Base-by-base conservation (phyloP, 805 yeast species). In the Kuraishia hungarica region DNA sequence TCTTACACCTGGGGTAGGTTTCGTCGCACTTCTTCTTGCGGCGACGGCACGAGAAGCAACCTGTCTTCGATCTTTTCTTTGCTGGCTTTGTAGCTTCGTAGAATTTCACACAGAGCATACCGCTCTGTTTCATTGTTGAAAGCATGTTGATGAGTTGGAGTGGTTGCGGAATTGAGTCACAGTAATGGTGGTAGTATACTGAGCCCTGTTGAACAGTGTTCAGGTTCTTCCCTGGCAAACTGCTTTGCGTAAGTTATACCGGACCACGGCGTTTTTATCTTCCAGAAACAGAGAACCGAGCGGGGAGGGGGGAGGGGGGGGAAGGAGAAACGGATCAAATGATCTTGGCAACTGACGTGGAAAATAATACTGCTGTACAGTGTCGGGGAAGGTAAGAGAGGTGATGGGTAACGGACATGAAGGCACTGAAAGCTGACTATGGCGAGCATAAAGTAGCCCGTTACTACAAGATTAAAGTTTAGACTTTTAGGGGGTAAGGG, bases 11-110 rank as follows among this genome's bases (percentile, higher is more conserved):
- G 13, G 49, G 49, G 21, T 47, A 47, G n/a, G 49, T 47, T 22
- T 47, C 49, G 15, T 47, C 49, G 22, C 49, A 47, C 49, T 47
- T 47, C 49, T 47, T 47, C 49, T 47, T 47, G 24, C 49, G 49
- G 13, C 24, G 22, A 20, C 49, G 22, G 49, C 49, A 47, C n/a
- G 49, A 21, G 22, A 47, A 47, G 19, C 49, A 47, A 10, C 49
- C 49, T 6, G 24, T 13, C 22, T 47, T 47, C 4, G 49, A 47
- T 17, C 49, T 11, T 20, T 22, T 20, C 49, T 47, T 20, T 22
- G 49, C 24, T 20, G 49, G 22, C 22, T 47, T 47, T 13, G 22
- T 47, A 5, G 49, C 49, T 13, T 47, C 49, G 49, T 47, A 47
- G n/a, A 47, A 47, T 15, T 47, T 47, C 22, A 47, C 15, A 20